Percentiles rank a stretch among this genome's conserved stretches.
phyloP scores from a whole-genome alignment of 2,329 filamentous ascomycete species.

The Colletotrichum camelliae region DNA sequence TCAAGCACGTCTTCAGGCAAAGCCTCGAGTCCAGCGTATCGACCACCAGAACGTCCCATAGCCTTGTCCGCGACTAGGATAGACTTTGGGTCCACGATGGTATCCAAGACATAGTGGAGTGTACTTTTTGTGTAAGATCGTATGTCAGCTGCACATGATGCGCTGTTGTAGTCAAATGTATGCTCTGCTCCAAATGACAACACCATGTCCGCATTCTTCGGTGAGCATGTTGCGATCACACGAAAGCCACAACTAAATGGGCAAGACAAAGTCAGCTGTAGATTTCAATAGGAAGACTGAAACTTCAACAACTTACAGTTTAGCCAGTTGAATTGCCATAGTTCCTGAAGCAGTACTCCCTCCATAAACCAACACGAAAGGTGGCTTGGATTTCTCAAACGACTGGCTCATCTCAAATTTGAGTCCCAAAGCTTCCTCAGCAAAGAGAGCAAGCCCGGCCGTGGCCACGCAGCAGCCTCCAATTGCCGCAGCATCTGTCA shows the following conservation, averaged over 20 bases:
- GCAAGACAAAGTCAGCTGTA: not conserved
- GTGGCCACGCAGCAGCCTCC: constrained; percentile 28
- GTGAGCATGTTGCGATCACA: constrained; percentile 49
- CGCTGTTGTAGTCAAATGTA: constrained; percentile 48
- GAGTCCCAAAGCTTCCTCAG: constrained; percentile 34
- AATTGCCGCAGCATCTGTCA: constrained; percentile 28
- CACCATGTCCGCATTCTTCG: constrained; percentile 44
- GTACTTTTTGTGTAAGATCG: constrained; percentile 39
- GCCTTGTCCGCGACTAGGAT: constrained; percentile 41
- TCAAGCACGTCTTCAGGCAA: not conserved
- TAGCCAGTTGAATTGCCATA: constrained; percentile 47
- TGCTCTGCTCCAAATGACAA: constrained; percentile 44
- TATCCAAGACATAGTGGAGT: constrained; percentile 47
- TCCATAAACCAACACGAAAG: constrained; percentile 48
- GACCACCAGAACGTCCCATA: constrained; percentile 41
- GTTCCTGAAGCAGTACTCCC: constrained; percentile 49
- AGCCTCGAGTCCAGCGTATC: constrained; percentile 38
- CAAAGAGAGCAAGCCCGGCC: constrained; percentile 28
- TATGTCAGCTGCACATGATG: constrained; percentile 38
- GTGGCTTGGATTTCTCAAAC: constrained; percentile 23
- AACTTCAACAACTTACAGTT: constrained; percentile 17
- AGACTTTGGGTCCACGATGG: constrained; percentile 38
- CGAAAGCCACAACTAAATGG: constrained; percentile 35
- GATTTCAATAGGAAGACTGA: not conserved
- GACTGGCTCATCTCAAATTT: not conserved